Base-by-base conservation (phyloP, 1,284 basidiomycete genomes). In the Trichosporon sp. region DNA sequence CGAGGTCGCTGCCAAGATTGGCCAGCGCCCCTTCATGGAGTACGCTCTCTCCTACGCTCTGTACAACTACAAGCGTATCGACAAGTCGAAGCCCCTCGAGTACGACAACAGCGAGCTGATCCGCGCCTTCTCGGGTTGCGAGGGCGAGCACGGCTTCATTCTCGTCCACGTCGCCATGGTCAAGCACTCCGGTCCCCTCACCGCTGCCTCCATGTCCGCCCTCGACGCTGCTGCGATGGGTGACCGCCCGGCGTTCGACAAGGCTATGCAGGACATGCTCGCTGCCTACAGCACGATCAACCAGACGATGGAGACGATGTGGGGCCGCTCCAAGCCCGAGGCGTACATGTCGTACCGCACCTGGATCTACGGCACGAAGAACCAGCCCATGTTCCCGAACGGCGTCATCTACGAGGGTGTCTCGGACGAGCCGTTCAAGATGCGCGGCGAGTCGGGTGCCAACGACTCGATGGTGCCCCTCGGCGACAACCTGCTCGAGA, bases 401-500 rank as follows among this genome's bases (percentile, higher is more conserved):
- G 71, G 71, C 7, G 71, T 72, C 34, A 53, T 72, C 13, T 72
- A 72, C 67, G 71, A 72, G 68, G 71, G 71, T 27, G 71, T 72
- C n/a, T 68, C 66, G 18, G 65, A 70, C 53, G 44, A 72, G 71
- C 71, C 71, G 29, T 70, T 68, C 67, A 66, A 68, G 65, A 68
- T 72, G 67, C 71, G 71, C 21, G 71, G 71, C 67, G 71, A 72
- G 69, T 70, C 68, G 3, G 71, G 71, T 3, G 71, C 71, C 56
- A 72, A 72, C 71, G 71, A 72, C 71, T 70, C 69, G 44, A 72
- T 72, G 71, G 69, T 72, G 1, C 71, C 71, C 2, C 69, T 72
- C 51, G 71, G 71, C 29, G 71, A 72, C 67, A 72, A 72, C 68
- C 71, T 72, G n/a, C 71, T 72, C 58, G 71, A 72, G 68, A 56